phyloP scores from a whole-genome alignment of 192 early-diverging fungal species.

The Entophlyctis luteolus region DNA sequence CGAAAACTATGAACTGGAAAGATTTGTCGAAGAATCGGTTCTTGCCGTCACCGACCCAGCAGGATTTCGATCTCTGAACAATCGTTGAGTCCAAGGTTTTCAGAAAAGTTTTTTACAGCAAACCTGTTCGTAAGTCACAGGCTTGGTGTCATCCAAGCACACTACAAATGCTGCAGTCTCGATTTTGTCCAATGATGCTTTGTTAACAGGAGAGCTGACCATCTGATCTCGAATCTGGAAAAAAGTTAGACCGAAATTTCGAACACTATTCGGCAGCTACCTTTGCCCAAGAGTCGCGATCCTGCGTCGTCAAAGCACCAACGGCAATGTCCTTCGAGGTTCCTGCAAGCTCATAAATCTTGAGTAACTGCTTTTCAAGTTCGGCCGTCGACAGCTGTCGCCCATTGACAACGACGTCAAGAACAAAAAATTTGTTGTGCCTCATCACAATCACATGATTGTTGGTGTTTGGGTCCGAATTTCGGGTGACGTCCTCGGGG shows the following conservation, averaged over 20 bases:
- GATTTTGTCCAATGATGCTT: slow-evolving; percentile 69
- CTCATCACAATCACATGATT: slow-evolving; percentile 82
- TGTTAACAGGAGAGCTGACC: slow-evolving; percentile 63
- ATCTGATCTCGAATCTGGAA: too few species aligned
- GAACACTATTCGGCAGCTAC: too few species aligned
- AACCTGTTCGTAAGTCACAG: slow-evolving; percentile 83
- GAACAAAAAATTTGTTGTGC: slow-evolving; percentile 83
- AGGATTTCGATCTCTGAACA: slow-evolving; percentile 58
- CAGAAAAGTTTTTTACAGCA: too few species aligned
- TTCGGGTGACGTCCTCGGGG: slow-evolving; percentile 74
- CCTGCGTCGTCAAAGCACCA: slow-evolving; percentile 86
- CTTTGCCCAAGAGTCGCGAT: slow-evolving; percentile 87
- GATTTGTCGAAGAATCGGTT: slow-evolving; percentile 99
- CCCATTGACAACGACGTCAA: slow-evolving; percentile 73
- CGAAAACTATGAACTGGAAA: slow-evolving; percentile 92
- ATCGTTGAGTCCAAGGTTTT: too few species aligned
- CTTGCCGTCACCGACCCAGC: slow-evolving; percentile 94
- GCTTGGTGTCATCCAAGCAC: slow-evolving; percentile 82
- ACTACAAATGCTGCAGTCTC: slow-evolving; percentile 84
- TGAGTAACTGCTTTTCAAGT: slow-evolving; percentile 62
- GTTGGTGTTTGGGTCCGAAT: slow-evolving; percentile 68
- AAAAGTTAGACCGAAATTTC: too few species aligned
- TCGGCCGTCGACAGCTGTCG: slow-evolving; percentile 77
- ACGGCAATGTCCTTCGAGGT: slow-evolving; percentile 64
- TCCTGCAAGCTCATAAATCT: slow-evolving; percentile 69